Evolutionary conservation across 2,329 filamentous ascomycete genomes (phyloP).

Genomic region (Alternaria viburni): DNA sequence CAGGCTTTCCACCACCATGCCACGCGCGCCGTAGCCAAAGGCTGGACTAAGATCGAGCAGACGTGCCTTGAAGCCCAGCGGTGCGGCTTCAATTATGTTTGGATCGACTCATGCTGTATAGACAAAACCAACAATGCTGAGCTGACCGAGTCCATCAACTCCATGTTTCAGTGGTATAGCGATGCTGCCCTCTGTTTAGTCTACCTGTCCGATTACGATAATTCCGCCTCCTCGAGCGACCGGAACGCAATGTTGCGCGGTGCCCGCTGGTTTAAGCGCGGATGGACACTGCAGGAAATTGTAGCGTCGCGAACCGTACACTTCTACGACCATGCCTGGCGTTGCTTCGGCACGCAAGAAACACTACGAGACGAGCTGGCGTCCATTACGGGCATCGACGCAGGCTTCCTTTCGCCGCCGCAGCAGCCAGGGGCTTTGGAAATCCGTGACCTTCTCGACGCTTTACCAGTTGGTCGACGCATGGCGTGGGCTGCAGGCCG

Average conservation of each 20-base stretch:
- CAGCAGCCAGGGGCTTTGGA: neutral
- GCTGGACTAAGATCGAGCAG: neutral
- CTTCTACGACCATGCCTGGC: neutral
- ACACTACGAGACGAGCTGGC: neutral
- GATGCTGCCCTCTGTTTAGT: neutral
- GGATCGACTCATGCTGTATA: neutral
- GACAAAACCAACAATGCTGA: neutral
- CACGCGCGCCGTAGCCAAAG: neutral
- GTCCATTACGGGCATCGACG: neutral
- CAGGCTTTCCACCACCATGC: neutral
- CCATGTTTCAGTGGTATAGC: neutral
- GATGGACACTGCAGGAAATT: neutral
- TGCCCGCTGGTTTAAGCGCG: neutral
- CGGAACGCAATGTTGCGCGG: neutral
- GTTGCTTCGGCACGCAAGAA: neutral
- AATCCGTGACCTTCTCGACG: neutral
- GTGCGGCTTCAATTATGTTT: neutral
- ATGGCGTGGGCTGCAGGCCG: slow-evolving; percentile 9
- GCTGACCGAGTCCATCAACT: neutral
- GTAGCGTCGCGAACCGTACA: neutral
- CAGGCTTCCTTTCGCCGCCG: neutral
- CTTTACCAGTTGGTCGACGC: neutral
- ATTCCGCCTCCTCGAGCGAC: neutral
- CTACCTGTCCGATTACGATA: neutral
- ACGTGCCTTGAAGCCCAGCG: neutral